A percentile compares a stretch with the other conserved stretches of the same genome.
These are phyloP conservation scores for Pseudodiploospora longispora DNA, from an alignment of 2,329 filamentous ascomycete species.

Conservation along the genomic window DNA sequence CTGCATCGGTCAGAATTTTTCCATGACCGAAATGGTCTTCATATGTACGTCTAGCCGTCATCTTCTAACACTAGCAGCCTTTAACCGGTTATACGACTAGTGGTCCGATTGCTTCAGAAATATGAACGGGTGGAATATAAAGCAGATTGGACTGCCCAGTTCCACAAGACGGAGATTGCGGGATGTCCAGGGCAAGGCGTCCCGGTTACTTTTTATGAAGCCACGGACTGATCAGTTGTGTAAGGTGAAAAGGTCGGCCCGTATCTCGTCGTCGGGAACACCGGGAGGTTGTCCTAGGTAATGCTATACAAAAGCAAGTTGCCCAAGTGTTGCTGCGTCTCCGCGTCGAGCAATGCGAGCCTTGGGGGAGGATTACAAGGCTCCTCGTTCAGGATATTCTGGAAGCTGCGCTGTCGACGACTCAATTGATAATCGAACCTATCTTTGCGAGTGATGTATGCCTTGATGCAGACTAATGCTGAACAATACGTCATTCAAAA, in stretches of 20 bases:
- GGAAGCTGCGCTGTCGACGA: conserved; percentile 34
- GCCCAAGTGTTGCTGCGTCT: no score
- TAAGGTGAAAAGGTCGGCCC: no score
- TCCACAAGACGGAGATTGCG: conserved; percentile 35
- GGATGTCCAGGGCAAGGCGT: conserved; percentile 35
- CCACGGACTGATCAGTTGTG: not conserved
- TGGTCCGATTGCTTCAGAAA: conserved; percentile 48
- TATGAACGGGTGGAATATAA: conserved; percentile 47
- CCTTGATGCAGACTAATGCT: no score
- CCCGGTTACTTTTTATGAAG: conserved; percentile 30
- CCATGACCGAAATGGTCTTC: conserved; percentile 59
- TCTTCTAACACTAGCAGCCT: no score
- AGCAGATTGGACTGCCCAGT: conserved; percentile 36
- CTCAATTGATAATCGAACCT: conserved; percentile 38
- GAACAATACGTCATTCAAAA: no score
- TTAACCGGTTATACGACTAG: conserved; percentile 14
- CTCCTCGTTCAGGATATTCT: conserved; percentile 40
- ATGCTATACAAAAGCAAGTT: no score
- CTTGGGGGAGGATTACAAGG: conserved; percentile 45
- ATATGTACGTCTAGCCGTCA: conserved; percentile 8
- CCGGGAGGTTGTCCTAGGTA: no score
- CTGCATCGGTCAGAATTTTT: conserved; percentile 76
- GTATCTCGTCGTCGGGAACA: no score
- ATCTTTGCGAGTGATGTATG: conserved; percentile 30
- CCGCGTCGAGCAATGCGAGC: conserved; percentile 40